A percentile compares a stretch with the other conserved stretches of the same genome.
phyloP scores from a whole-genome alignment of 768 basidiomycete species.

The Filobasidium wieringae region DNA sequence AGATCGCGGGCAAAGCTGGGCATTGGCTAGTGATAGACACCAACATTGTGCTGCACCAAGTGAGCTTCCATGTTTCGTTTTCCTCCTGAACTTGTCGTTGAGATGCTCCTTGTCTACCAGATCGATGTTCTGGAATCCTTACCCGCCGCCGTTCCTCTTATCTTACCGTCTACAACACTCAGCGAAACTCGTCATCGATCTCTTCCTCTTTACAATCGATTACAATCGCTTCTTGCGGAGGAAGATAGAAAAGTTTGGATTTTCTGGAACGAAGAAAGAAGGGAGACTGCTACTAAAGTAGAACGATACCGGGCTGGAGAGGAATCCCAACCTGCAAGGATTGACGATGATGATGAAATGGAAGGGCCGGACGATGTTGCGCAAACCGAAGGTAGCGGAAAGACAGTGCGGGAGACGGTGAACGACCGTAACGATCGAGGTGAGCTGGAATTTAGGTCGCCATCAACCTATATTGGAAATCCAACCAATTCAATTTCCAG shows the following conservation, averaged over 20 bases:
- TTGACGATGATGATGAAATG: not conserved
- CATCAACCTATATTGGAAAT: too few relatives aligned
- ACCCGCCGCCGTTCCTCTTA: constrained; percentile 63
- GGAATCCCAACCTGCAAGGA: not conserved
- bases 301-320: not conserved
- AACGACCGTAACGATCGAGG: constrained; percentile 95
- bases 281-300: constrained; percentile 32
- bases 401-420: constrained; percentile 48
- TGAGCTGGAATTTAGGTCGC: constrained; percentile 31
- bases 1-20: constrained; percentile 21
- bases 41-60: constrained; percentile 86
- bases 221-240: constrained; percentile 68
- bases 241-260: constrained; percentile 47
- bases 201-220: constrained; percentile 79
- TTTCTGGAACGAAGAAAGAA: constrained; percentile 51
- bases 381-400: constrained; percentile 50
- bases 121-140: constrained; percentile 86
- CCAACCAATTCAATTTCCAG: constrained; percentile 34
- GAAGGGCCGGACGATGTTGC: constrained; percentile 31
- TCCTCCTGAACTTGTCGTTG: constrained; percentile 14
- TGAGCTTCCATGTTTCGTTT: constrained; percentile 29
- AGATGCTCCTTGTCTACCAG: constrained; percentile 40
- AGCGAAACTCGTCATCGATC: constrained; percentile 94
- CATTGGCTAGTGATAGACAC: constrained; percentile 88
- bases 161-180: constrained; percentile 86